phyloP scores from a whole-genome alignment of 192 early-diverging fungal species.

The Coemansia sp. region DNA sequence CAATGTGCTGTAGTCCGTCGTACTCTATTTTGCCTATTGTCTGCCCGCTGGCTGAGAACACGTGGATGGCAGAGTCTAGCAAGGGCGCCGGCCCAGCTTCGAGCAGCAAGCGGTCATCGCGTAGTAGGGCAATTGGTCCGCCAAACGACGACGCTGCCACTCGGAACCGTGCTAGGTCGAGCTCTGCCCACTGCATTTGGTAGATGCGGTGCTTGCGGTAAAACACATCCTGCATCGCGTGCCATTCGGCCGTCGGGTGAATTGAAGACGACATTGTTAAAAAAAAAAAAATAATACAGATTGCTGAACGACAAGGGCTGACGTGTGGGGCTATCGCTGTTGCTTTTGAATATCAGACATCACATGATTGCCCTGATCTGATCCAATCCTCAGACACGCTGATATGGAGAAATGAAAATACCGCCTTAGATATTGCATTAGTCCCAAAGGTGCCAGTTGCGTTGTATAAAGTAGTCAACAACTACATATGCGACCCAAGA shows the following conservation, averaged over 20 bases:
- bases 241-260: slow-evolving; percentile 46
- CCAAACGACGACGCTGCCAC: slow-evolving; percentile 87
- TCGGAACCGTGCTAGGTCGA: slow-evolving; percentile 80
- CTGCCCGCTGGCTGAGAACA: slow-evolving; percentile 86
- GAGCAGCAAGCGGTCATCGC: slow-evolving; percentile 84
- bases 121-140: slow-evolving; percentile 93
- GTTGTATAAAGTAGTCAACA: too few relatives aligned
- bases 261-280: neutral
- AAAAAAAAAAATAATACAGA: neutral
- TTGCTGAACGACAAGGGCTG: neutral
- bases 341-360: neutral
- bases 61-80: slow-evolving; percentile 74
- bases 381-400: neutral
- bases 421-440: too few relatives aligned
- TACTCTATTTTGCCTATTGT: slow-evolving; percentile 87
- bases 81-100: slow-evolving; percentile 70
- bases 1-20: slow-evolving; percentile 78
- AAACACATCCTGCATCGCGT: slow-evolving; percentile 48
- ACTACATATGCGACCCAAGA: too few relatives aligned
- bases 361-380: neutral
- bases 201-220: slow-evolving; percentile 78
- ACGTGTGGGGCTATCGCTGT: too few relatives aligned
- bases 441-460: too few relatives aligned
- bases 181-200: slow-evolving; percentile 83
- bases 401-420: too few relatives aligned